phyloP scores from a whole-genome alignment of 2,329 filamentous ascomycete species.

The Aspergillus novofumigatus region DNA sequence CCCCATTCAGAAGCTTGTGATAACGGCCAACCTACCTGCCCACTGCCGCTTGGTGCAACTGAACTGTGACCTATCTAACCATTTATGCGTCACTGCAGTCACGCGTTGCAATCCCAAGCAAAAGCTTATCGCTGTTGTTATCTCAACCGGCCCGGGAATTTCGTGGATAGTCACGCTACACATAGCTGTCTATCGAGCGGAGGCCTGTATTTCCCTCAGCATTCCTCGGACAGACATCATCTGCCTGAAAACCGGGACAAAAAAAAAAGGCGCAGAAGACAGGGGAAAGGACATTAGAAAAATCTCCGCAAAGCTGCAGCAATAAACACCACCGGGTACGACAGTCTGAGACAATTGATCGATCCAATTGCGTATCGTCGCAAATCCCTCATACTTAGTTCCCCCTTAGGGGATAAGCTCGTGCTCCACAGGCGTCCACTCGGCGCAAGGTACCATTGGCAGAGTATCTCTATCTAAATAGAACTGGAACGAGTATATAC shows the following conservation, averaged over 20 bases:
- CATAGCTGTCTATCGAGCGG: neutral
- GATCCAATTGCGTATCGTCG: constrained; percentile 11
- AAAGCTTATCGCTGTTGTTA: constrained; percentile 19
- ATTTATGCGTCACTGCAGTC: constrained; percentile 14
- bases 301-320: constrained; percentile 3
- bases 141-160: constrained; percentile 9
- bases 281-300: neutral
- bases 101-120: constrained; percentile 4
- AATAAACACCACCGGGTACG: neutral
- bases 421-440: constrained; percentile 22
- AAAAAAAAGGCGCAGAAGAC: neutral
- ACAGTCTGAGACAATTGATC: constrained; percentile 16
- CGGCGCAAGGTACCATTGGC: constrained; percentile 18
- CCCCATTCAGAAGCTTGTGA: constrained; percentile 20
- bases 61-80: constrained; percentile 18
- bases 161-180: constrained; percentile 13
- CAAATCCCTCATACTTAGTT: constrained; percentile 27
- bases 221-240: neutral
- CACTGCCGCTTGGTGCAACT: constrained; percentile 8
- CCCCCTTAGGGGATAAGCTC: constrained; percentile 20
- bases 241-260: neutral
- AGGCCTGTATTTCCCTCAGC: neutral
- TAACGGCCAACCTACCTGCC: constrained; percentile 11
- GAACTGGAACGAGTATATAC: constrained; percentile 15
- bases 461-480: constrained; percentile 12